phyloP scores from a whole-genome alignment of 129 eudicot genomes.

The Centaurea solstitialis region DNA sequence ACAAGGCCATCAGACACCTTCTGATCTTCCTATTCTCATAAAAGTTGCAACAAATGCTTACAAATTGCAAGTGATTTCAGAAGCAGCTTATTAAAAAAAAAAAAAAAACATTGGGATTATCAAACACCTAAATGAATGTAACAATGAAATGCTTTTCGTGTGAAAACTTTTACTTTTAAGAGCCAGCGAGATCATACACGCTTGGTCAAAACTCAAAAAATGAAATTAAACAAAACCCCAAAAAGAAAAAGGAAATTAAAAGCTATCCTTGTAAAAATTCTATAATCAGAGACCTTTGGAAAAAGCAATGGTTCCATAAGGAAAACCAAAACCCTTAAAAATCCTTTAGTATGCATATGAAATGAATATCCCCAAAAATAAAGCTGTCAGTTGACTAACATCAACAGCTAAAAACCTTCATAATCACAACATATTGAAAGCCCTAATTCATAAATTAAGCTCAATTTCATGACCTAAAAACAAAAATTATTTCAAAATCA shows the following conservation, averaged over 20 bases:
- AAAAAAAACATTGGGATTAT: background rate
- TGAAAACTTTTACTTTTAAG: background rate
- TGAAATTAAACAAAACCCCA: background rate
- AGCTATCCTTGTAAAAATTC: background rate
- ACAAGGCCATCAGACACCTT: background rate
- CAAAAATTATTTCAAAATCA: background rate
- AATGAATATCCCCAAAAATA: slow-evolving; percentile 20
- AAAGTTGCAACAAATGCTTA: background rate
- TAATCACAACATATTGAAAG: slow-evolving; percentile 16
- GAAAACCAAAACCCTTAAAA: slow-evolving; percentile 5
- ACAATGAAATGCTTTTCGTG: slow-evolving; percentile 20
- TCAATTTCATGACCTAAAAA: background rate
- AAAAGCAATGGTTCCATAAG: slow-evolving; percentile 4
- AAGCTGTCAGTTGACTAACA: slow-evolving; percentile 25
- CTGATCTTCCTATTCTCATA: background rate
- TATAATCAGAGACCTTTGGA: slow-evolving; percentile 20
- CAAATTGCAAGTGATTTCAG: background rate
- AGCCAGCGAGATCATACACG: slow-evolving; percentile 11
- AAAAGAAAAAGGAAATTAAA: background rate
- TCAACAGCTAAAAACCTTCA: slow-evolving; percentile 17
- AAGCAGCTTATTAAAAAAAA: background rate
- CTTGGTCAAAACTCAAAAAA: slow-evolving; percentile 9
- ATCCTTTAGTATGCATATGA: background rate
- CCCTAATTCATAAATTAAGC: background rate
- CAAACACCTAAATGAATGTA: background rate